Percentiles rank a stretch among this genome's conserved stretches.
Conservation (phyloP, 2,329 filamentous ascomycete species). For the Xenoacremonium recifei region DNA sequence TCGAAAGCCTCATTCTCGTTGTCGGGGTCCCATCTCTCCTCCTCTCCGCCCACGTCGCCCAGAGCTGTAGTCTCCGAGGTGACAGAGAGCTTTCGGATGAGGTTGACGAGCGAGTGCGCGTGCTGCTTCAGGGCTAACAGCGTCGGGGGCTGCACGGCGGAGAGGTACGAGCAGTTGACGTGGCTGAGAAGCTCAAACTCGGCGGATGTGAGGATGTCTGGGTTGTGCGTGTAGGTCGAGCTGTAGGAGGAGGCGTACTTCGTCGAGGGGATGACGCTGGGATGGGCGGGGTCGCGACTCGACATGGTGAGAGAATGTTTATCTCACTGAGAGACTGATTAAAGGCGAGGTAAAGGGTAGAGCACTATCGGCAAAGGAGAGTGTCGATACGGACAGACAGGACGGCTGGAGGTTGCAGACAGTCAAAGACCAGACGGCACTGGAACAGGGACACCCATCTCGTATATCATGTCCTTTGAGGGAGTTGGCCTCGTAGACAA, state of each 20-base stretch:
- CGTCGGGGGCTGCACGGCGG: constrained; percentile 52
- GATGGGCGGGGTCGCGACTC: constrained; percentile 1
- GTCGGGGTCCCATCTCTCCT: constrained; percentile 32
- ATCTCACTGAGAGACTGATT: neutral
- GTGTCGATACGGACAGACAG: neutral
- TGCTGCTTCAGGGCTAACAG: constrained; percentile 59
- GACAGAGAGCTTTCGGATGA: constrained; percentile 49
- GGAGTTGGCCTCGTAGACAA: neutral
- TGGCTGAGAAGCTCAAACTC: constrained; percentile 33
- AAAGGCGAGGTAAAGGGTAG: neutral
- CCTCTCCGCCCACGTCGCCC: constrained; percentile 17
- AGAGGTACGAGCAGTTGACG: constrained; percentile 58
- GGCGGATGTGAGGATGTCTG: constrained; percentile 13
- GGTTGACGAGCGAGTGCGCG: constrained; percentile 53
- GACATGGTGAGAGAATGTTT: neutral
- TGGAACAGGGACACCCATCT: neutral
- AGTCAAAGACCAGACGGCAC: neutral
- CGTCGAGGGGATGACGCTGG: constrained; percentile 22
- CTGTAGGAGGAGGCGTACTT: constrained; percentile 26
- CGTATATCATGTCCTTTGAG: neutral
- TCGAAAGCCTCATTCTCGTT: constrained; percentile 51
- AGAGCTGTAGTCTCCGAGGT: constrained; percentile 27
- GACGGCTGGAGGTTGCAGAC: neutral
- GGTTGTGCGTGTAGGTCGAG: constrained; percentile 23
- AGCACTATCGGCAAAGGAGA: too few relatives aligned